phyloP scores from a whole-genome alignment of 139 green algal genomes.

The Pedinophyceae sp. region DNA sequence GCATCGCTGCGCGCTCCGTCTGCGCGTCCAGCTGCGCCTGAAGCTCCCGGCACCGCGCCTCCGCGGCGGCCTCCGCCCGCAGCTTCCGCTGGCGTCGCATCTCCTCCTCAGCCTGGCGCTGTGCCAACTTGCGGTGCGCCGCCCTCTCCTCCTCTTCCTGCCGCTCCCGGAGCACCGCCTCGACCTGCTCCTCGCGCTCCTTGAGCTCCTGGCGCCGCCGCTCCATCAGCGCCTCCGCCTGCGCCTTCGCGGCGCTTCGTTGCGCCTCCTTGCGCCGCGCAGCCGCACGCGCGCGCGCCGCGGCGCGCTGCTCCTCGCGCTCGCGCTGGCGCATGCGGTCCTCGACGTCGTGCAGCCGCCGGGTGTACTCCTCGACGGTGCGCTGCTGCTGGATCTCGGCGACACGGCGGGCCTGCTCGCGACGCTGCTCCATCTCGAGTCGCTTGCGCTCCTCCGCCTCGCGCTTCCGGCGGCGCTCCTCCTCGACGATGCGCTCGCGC shows the following conservation, averaged over 20 bases:
- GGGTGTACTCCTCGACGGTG: neutral
- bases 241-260: slow-evolving; percentile 29
- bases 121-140: no score
- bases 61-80: slow-evolving; percentile 20
- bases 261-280: slow-evolving; percentile 20
- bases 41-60: slow-evolving; percentile 19
- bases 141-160: no score
- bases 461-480: no score
- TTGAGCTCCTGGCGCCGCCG: slow-evolving; percentile 34
- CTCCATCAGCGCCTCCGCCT: slow-evolving; percentile 44
- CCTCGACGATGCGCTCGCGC: no score
- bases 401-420: no score
- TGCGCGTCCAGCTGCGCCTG: slow-evolving; percentile 16
- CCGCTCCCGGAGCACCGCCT: slow-evolving; percentile 24
- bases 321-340: slow-evolving; percentile 10
- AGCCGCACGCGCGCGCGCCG: slow-evolving; percentile 24
- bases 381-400: neutral
- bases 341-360: slow-evolving; percentile 13
- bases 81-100: no score
- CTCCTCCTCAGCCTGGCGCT: no score
- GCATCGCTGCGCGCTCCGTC: slow-evolving; percentile 14
- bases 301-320: slow-evolving; percentile 30
- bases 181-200: slow-evolving; percentile 14
- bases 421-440: no score
- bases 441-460: no score